Conservation (phyloP, 2,329 filamentous ascomycete genomes). For the Parastagonospora nodorum region DNA sequence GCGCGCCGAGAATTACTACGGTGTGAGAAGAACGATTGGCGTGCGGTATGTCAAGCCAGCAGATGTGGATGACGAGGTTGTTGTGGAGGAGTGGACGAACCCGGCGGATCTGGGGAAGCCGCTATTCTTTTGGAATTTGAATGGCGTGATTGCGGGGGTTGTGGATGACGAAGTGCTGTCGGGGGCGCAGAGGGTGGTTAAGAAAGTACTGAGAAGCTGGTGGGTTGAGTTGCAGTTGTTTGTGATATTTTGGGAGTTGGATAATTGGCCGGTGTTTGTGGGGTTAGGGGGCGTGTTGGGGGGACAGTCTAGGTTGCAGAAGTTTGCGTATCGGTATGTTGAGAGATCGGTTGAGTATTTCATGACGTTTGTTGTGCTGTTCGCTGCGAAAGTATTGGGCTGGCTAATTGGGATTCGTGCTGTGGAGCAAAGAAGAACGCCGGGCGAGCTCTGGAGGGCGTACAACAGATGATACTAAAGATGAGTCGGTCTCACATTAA, state of each 20-base stretch:
- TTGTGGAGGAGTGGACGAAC: constrained; percentile 56
- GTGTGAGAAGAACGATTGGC: not conserved
- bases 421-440: constrained; percentile 11
- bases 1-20: constrained; percentile 35
- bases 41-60: constrained; percentile 6
- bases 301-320: not conserved
- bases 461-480: not conserved
- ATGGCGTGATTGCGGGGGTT: constrained; percentile 38
- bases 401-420: constrained; percentile 5
- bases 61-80: constrained; percentile 37
- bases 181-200: not conserved
- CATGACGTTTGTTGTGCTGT: constrained; percentile 4
- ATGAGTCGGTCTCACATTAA: too few relatives aligned
- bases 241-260: constrained; percentile 33
- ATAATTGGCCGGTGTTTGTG: constrained; percentile 40
- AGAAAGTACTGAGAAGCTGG: constrained; percentile 7
- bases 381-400: constrained; percentile 1
- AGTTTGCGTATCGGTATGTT: not conserved
- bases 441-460: constrained; percentile 11
- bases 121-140: constrained; percentile 58
- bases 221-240: constrained; percentile 32
- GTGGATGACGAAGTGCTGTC: not conserved
- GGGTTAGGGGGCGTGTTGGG: not conserved
- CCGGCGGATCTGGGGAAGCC: constrained; percentile 54
- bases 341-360: constrained; percentile 2